Evolutionary conservation across 2,329 filamentous ascomycete species (phyloP), one percentile per base, ranked within the genome.

Genomic region (Sarocladiaceae sp.): DNA sequence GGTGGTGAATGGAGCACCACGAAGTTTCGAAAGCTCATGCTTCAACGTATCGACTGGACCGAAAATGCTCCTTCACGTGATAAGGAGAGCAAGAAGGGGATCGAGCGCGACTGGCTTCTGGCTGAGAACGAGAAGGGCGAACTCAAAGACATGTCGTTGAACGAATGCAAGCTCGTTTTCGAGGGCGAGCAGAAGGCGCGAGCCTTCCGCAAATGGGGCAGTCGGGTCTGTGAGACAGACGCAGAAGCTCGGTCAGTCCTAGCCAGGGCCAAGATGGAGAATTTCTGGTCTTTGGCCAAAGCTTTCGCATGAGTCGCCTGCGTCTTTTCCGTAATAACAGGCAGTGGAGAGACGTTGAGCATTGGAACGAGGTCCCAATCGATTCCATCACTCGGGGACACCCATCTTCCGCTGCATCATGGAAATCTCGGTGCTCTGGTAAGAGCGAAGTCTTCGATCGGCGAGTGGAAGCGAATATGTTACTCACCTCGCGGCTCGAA

Each of bases 11-110:
- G 93, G 67, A 85, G 84, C 47, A 85, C 93, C 60, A 81, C 80
- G 43, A 83, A 83, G 50, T 97, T 91, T 71, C 88, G 85, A 62
- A 96, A 95, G 62, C 74, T 98, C 23, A 90, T 98, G 87, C 72
- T 94, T 33, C 83, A 91, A 54, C 88, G 93, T 39, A 89, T 97
- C 57, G 85, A 95, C 62, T 98, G 94, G 93, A 85, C 85, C 2
- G 90, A 97, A 60, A 95, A 95, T 54, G 76, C 80, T 0, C 81
- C 82, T 2, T 83, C 89, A 0, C 73, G 74, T 31, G 68, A 80
- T 33, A 74, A 73, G 41, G 73, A 81, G 48, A 74, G 73, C 29
- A 82, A 82, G 46, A 72, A 75, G 46, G 78, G 77, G 47, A 75
- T 77, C 1, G 23, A 42, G 16, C 80, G 81, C 15, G 72, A 82